A percentile compares a stretch with the other conserved stretches of the same genome.
Evolutionary conservation across 306 rosid genomes (phyloP).

Genomic region (Dryas octopetala): DNA sequence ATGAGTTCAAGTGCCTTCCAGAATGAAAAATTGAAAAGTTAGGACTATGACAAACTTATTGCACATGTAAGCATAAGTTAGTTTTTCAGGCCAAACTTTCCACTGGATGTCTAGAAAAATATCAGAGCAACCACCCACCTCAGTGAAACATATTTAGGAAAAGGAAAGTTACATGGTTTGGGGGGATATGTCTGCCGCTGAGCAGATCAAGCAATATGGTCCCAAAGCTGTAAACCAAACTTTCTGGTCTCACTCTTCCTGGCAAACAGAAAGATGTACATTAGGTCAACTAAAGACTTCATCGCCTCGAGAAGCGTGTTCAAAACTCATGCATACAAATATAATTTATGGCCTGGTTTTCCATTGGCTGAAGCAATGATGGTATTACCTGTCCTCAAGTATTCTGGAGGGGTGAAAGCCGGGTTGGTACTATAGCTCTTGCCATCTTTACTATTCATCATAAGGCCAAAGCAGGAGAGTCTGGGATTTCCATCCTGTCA

Average conservation of each 20-base stretch:
- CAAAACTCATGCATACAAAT: not conserved
- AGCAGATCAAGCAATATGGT: constrained; percentile 80
- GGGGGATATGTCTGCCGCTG: constrained; percentile 82
- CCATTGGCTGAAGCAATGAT: constrained; percentile 13
- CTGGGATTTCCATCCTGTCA: constrained; percentile 79
- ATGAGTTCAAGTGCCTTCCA: constrained; percentile 84
- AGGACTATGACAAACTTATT: too few relatives aligned
- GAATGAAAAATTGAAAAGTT: not conserved
- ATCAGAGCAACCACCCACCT: constrained; percentile 15
- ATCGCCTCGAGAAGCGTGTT: not conserved
- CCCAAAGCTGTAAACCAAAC: constrained; percentile 80
- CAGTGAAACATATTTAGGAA: constrained; percentile 20
- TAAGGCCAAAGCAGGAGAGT: too few relatives aligned
- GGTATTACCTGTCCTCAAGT: constrained; percentile 70
- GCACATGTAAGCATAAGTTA: not conserved
- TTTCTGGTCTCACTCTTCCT: constrained; percentile 76
- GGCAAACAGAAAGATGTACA: constrained; percentile 29
- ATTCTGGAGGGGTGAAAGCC: constrained; percentile 93
- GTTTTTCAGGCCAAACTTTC: too few relatives aligned
- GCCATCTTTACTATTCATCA: constrained; percentile 95
- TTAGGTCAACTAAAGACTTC: constrained; percentile 9
- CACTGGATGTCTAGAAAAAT: too few relatives aligned
- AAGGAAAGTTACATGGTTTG: constrained; percentile 61
- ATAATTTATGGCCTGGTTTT: not conserved
- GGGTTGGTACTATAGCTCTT: constrained; percentile 81